These are phyloP conservation scores for Aspergillus costaricaensis DNA, from an alignment of 2,329 filamentous ascomycete species.

Conservation along the genomic window DNA sequence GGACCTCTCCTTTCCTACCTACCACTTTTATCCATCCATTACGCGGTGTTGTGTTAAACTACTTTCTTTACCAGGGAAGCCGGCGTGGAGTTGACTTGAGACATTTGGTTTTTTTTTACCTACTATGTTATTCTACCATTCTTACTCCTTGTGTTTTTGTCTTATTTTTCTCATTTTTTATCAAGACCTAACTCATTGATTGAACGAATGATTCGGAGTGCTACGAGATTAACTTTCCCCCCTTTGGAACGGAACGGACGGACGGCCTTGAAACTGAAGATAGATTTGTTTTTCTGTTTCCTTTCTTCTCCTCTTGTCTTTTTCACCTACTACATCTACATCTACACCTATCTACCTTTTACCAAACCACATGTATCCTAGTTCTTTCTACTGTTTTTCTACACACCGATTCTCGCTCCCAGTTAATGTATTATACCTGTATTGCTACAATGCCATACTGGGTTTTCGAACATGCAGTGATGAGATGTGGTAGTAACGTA, in stretches of 20 bases:
- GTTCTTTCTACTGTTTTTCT: neutral
- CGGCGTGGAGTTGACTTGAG: neutral
- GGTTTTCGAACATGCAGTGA: neutral
- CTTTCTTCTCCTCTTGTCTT: too few relatives aligned
- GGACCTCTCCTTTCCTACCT: neutral
- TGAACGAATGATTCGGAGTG: slow-evolving; percentile 13
- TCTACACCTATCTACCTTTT: too few relatives aligned
- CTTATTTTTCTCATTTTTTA: neutral
- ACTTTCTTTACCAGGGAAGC: too few relatives aligned
- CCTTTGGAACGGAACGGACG: neutral
- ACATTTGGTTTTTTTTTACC: neutral
- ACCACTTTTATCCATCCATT: too few relatives aligned
- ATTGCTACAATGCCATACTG: neutral
- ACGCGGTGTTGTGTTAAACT: neutral
- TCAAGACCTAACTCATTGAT: slow-evolving; percentile 9
- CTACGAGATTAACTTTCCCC: neutral
- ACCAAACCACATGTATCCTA: neutral
- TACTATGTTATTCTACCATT: neutral
- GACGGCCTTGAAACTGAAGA: neutral
- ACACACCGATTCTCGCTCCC: neutral
- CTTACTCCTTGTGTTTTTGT: neutral
- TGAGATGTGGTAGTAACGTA: too few relatives aligned
- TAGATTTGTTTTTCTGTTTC: neutral
- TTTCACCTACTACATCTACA: too few relatives aligned
- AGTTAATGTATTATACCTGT: slow-evolving; percentile 6